phyloP scores from a whole-genome alignment of 2,329 filamentous ascomycete genomes.

The Botryotinia globosa region DNA sequence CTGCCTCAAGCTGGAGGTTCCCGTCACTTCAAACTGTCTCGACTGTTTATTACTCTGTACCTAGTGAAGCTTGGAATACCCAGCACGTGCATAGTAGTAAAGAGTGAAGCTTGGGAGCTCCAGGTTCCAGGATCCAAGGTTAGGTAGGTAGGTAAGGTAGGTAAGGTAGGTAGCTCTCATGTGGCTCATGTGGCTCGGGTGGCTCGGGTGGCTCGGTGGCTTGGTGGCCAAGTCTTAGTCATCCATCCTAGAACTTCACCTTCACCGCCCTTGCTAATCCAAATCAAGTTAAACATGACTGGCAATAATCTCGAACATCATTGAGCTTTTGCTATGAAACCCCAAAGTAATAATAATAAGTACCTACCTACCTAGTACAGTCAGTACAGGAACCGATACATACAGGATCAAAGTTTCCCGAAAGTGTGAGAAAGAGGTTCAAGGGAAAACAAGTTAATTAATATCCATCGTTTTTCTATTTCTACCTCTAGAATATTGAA shows the following conservation, averaged over 20 bases:
- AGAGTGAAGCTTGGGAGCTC: not conserved
- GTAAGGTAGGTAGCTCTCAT: too few species aligned
- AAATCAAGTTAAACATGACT: not conserved
- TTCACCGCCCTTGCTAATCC: constrained; percentile 2
- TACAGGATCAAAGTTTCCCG: not conserved
- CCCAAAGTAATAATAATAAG: too few species aligned
- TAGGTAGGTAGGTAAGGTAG: too few species aligned
- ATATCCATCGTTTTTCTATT: not conserved
- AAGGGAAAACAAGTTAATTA: not conserved
- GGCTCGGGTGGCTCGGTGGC: too few species aligned
- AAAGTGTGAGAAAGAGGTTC: not conserved
- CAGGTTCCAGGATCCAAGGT: too few species aligned
- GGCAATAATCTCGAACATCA: constrained; percentile 15
- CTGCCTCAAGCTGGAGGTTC: too few species aligned
- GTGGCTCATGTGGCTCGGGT: too few species aligned
- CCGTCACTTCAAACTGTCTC: not conserved
- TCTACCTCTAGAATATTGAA: not conserved
- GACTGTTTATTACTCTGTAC: not conserved
- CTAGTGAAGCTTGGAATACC: not conserved
- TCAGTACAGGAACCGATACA: not conserved
- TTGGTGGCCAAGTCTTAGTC: not conserved
- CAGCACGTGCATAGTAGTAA: not conserved
- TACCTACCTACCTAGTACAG: not conserved
- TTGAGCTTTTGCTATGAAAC: not conserved
- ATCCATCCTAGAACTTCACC: fast-evolving